Base-by-base conservation (phyloP, 2,329 filamentous ascomycete species). In the Ascochyta viciae-villosae region DNA sequence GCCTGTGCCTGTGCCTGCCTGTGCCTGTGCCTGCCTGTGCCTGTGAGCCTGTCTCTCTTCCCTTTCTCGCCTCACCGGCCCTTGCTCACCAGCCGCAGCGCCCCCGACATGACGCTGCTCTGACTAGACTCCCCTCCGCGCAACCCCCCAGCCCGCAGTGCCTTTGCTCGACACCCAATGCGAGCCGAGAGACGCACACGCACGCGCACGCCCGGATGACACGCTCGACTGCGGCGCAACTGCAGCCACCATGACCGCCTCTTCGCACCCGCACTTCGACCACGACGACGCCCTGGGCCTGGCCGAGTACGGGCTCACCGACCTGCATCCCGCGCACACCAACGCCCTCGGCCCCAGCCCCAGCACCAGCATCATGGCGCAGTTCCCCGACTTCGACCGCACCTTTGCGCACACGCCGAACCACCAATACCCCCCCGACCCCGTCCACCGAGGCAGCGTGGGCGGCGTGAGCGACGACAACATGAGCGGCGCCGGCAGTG, bases 231-330 rank as follows among this genome's bases (percentile, higher is more conserved):
- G 65, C 42, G 62, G 61, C 64, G 68, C 69, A 54, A 67, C 64
- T 47, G 58, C 63, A 54, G 56, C 65, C 50, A 61, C 67, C 42
- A 72, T 71, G 67, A 65, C 67, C 45, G 67, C 68, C 51, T 58
- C 66, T 46, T 68, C 64, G 45, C 66, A 67, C 39, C 54, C 63
- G 24, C 66, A 57, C 50, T 65, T 67, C 58, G 71, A 73, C 24
- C 65, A 68, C 65, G 69, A 75, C 63, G 70, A 74, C 43, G 63
- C 70, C 23, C 64, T 75, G 50, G 64, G 68, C n/a, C 61, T 75
- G 57, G 66, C 65, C 63, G 74, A 74, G 23, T 76, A 72, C 61
- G 71, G 70, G 46, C 62, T 76, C 13, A 54, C 71, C 19, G 70
- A 72, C 39, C 64, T 71, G 27, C 66, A 68, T 41, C 63, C 63